Evolutionary conservation across 495 filamentous ascomycete species (phyloP).

Genomic region (Ascobolus immersus): DNA sequence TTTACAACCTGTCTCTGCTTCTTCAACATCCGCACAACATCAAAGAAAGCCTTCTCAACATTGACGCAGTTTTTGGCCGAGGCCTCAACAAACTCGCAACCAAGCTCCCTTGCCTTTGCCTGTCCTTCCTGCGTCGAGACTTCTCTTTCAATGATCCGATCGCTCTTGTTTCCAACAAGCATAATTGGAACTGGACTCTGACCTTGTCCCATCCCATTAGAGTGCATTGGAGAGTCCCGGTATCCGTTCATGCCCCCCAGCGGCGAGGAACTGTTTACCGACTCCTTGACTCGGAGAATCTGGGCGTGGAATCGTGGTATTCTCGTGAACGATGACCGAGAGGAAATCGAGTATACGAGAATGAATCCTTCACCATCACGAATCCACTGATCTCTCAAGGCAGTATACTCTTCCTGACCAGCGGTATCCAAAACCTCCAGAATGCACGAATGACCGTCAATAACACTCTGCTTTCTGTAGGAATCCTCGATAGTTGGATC

Average conservation of each 20-base stretch:
- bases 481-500: slow-evolving; percentile 95
- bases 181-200: slow-evolving; percentile 67
- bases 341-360: slow-evolving; percentile 93
- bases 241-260: slow-evolving; percentile 32
- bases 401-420: slow-evolving; percentile 98
- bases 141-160: slow-evolving; percentile 80
- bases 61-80: slow-evolving; percentile 99
- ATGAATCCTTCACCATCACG: slow-evolving; percentile 93
- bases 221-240: neutral
- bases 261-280: slow-evolving; percentile 46
- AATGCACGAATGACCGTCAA: slow-evolving; percentile 92
- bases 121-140: slow-evolving; percentile 92
- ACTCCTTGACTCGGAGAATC: slow-evolving; percentile 92
- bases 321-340: slow-evolving; percentile 73
- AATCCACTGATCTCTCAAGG: slow-evolving; percentile 93
- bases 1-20: slow-evolving; percentile 40
- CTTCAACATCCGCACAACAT: slow-evolving; percentile 75
- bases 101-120: slow-evolving; percentile 68
- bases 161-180: slow-evolving; percentile 96
- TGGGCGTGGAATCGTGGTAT: slow-evolving; percentile 91
- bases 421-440: slow-evolving; percentile 94
- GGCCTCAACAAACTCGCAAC: slow-evolving; percentile 92
- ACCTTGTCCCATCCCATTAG: slow-evolving; percentile 23
- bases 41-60: slow-evolving; percentile 95
- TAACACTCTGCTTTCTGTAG: slow-evolving; percentile 94